These are phyloP conservation scores for Cyberlindnera suaveolens DNA, from an alignment of 805 yeast species.

Conservation along the genomic window DNA sequence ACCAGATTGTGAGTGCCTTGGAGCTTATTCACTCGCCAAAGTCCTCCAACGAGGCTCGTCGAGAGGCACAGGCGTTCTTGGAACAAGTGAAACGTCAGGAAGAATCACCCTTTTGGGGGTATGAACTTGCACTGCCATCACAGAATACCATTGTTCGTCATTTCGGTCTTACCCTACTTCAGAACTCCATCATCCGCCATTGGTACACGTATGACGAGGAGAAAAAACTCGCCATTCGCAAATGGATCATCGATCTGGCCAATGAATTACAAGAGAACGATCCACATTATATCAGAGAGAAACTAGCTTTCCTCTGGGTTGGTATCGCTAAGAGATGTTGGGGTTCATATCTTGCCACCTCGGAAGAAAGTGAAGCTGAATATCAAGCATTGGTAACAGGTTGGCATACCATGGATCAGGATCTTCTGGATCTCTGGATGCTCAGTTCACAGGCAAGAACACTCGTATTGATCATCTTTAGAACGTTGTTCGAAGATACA, in stretches of 20 bases:
- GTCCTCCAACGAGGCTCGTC: constrained; percentile 51
- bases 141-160: constrained; percentile 75
- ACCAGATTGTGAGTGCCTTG: constrained; percentile 72
- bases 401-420: constrained; percentile 85
- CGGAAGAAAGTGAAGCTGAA: constrained; percentile 26
- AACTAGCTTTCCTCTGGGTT: constrained; percentile 87
- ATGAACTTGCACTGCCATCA: constrained; percentile 65
- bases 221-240: constrained; percentile 62
- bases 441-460: constrained; percentile 60
- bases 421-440: constrained; percentile 71
- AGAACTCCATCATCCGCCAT: constrained; percentile 55
- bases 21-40: constrained; percentile 65
- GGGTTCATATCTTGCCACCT: constrained; percentile 60
- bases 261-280: constrained; percentile 53
- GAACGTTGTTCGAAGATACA: constrained; percentile 90
- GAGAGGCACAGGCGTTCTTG: constrained; percentile 57
- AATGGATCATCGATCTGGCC: constrained; percentile 81
- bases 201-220: constrained; percentile 51
- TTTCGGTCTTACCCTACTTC: constrained; percentile 78
- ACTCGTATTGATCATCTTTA: constrained; percentile 65
- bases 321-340: constrained; percentile 84
- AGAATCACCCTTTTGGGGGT: constrained; percentile 91
- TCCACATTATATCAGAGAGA: constrained; percentile 87
- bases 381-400: constrained; percentile 54
- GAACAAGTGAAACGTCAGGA: constrained; percentile 71